Percentiles rank a stretch among this genome's conserved stretches.
phyloP scores from a whole-genome alignment of 139 green algal species.

The Gonium pectorale region DNA sequence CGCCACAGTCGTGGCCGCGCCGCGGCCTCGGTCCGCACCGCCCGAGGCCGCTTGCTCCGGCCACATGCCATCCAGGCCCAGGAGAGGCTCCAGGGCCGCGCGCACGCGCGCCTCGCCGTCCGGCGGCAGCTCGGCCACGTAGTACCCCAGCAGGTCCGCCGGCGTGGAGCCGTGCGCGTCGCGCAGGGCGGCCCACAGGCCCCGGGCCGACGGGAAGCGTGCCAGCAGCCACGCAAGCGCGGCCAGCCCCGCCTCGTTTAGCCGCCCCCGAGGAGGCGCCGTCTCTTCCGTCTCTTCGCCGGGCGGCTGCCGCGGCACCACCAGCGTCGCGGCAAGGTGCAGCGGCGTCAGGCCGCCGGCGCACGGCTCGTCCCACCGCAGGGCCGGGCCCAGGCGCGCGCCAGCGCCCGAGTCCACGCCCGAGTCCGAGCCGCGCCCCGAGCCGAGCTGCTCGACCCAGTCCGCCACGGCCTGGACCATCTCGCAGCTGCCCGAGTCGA shows the following conservation, averaged over 20 bases:
- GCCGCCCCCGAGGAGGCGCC: background rate
- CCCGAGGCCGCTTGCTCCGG: no score
- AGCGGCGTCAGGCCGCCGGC: background rate
- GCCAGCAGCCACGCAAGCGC: constrained; percentile 15
- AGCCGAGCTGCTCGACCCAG: background rate
- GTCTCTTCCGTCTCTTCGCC: background rate
- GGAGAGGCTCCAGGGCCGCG: background rate
- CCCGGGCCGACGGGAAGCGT: background rate
- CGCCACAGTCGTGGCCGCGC: background rate
- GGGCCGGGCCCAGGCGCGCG: no score
- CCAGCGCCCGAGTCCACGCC: no score
- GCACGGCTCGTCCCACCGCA: constrained; percentile 13
- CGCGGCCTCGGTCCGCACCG: background rate
- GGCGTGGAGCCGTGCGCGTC: constrained; percentile 29
- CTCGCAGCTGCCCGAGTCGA: background rate
- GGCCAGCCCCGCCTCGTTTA: background rate
- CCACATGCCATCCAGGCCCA: background rate
- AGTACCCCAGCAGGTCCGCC: constrained; percentile 3
- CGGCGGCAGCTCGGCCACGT: background rate
- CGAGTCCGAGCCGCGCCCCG: no score
- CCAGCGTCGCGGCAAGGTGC: constrained; percentile 8
- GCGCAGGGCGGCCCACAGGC: background rate
- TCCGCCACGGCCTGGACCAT: constrained; percentile 4
- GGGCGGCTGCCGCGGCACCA: background rate
- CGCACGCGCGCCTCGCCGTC: background rate